These are phyloP conservation scores for Trifolium pratense DNA, from an alignment of 306 rosid species.

Conservation along the genomic window DNA sequence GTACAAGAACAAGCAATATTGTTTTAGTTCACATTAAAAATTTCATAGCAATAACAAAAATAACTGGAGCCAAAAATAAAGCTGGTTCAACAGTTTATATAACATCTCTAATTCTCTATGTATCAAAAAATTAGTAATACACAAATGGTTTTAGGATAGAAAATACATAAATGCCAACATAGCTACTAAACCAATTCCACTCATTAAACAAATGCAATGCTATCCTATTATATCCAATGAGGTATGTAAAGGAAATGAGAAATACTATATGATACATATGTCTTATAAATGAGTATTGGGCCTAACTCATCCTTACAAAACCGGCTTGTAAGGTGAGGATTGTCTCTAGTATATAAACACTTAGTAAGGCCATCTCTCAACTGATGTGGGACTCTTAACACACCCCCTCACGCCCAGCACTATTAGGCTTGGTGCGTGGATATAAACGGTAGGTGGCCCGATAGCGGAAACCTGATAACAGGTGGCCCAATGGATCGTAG, in stretches of 20 bases:
- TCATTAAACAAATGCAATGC: conserved; percentile 28
- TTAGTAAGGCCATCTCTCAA: no score
- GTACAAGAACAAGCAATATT: conserved; percentile 35
- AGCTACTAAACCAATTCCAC: conserved; percentile 1
- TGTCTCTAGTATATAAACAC: no score
- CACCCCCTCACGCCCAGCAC: no score
- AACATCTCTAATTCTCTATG: not conserved
- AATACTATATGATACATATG: not conserved
- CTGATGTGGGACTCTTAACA: no score
- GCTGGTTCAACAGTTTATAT: conserved; percentile 20
- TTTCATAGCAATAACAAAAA: not conserved
- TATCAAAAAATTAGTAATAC: not conserved
- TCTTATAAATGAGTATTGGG: no score
- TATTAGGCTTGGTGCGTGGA: no score
- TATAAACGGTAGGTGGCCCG: no score
- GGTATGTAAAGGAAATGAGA: conserved; percentile 20
- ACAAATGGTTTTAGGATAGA: conserved; percentile 11
- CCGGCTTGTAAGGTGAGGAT: no score
- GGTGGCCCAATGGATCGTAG: no score
- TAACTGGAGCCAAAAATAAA: conserved; percentile 5
- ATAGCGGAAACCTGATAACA: no score
- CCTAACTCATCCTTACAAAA: no score
- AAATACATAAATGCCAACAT: conserved; percentile 25
- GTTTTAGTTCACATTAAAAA: conserved; percentile 26
- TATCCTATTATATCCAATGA: conserved; percentile 1